phyloP scores from a whole-genome alignment of 257 asterid genomes.

The Thymus mandschuricus region DNA sequence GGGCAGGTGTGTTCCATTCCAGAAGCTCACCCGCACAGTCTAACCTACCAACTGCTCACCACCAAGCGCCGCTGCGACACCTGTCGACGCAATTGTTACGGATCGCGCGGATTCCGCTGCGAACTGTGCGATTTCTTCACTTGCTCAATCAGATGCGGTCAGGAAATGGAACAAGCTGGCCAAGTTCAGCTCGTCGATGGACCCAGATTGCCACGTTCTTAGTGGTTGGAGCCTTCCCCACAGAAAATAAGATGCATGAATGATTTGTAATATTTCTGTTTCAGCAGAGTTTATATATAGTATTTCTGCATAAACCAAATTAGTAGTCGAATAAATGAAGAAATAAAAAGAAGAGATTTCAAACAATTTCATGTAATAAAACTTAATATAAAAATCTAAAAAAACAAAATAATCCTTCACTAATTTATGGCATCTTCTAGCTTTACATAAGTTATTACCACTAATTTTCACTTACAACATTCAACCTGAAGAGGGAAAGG shows the following conservation, averaged over 20 bases:
- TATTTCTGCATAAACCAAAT: too few species aligned
- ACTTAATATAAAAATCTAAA: background rate
- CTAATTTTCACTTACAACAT: constrained; percentile 18
- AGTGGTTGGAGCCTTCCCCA: too few species aligned
- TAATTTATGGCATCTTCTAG: constrained; percentile 3
- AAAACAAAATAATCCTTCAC: constrained; percentile 7
- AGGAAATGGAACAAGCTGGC: too few species aligned
- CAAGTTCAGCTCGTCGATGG: too few species aligned
- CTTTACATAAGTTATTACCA: background rate
- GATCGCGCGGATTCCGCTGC: background rate
- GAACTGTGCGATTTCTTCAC: constrained; percentile 1
- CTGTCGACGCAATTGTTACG: background rate
- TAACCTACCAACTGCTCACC: background rate
- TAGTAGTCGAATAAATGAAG: too few species aligned
- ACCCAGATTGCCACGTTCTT: too few species aligned
- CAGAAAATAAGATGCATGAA: too few species aligned
- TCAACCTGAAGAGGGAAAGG: background rate
- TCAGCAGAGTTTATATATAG: too few species aligned
- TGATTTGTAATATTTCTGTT: too few species aligned
- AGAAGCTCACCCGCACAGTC: background rate
- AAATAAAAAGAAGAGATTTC: too few species aligned
- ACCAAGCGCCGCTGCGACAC: constrained; percentile 1
- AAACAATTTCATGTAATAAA: too few species aligned
- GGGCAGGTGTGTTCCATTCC: background rate
- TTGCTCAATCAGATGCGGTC: background rate